Conservation (phyloP, 192 early-diverging fungal species). For the Backusella psychrophila region DNA sequence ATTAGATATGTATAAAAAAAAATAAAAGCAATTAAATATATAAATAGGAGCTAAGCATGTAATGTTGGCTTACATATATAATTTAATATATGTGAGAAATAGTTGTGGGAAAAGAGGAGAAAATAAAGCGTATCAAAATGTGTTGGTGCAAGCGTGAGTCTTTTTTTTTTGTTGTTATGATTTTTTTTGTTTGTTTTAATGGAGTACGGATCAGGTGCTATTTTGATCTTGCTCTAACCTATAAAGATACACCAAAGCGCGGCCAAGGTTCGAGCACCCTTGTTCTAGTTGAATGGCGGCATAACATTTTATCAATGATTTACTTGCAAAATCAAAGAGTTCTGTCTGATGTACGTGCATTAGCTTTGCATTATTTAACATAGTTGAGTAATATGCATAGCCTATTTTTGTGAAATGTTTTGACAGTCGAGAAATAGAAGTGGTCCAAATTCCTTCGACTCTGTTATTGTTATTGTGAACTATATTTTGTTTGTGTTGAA, state of each 20-base stretch:
- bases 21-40: not conserved
- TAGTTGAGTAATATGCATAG: slow-evolving; percentile 14
- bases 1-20: not conserved
- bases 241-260: not conserved
- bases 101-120: not conserved
- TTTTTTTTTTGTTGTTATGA: not conserved
- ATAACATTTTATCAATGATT: slow-evolving; percentile 6
- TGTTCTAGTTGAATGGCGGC: slow-evolving; percentile 16
- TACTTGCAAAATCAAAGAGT: slow-evolving; percentile 14
- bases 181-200: not conserved
- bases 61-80: not conserved
- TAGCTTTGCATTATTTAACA: slow-evolving; percentile 16
- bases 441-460: not conserved
- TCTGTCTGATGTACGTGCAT: slow-evolving; percentile 15
- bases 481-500: not conserved
- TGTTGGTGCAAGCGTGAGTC: not conserved
- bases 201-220: not conserved
- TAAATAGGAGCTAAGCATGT: slow-evolving; percentile 3
- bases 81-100: not conserved
- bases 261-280: slow-evolving; percentile 5
- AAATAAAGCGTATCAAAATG: not conserved
- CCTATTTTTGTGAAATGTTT: slow-evolving; percentile 20
- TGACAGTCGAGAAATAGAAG: slow-evolving; percentile 9
- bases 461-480: not conserved
- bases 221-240: slow-evolving; percentile 1